Conservation (phyloP, 441 rosid species). For the Arabidopsis lyrata region DNA sequence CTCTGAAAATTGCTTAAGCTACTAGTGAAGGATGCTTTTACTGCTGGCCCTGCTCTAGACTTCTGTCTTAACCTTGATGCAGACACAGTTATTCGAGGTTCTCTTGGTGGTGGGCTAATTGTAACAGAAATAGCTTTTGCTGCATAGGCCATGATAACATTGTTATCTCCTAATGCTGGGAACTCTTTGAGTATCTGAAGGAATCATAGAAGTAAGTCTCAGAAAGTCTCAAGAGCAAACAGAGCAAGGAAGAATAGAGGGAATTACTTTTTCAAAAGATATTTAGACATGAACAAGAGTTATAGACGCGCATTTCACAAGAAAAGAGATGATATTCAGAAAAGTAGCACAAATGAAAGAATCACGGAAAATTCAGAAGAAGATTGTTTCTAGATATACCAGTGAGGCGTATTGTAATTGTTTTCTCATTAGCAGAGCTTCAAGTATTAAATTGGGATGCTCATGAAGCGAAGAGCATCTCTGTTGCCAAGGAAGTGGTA, state of each 20-base stretch:
- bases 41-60: constrained; percentile 60
- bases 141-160: constrained; percentile 79
- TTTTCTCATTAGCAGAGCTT: constrained; percentile 97
- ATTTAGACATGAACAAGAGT: constrained; percentile 8
- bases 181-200: constrained; percentile 93
- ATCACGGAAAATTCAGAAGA: constrained; percentile 18
- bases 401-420: constrained; percentile 89
- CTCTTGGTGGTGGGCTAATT: constrained; percentile 76
- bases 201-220: constrained; percentile 41
- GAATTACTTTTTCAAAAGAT: constrained; percentile 1
- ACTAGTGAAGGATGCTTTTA: constrained; percentile 76
- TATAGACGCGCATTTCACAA: constrained; percentile 7
- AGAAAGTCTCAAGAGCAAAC: constrained; percentile 36
- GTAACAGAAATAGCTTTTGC: constrained; percentile 87
- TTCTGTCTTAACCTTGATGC: constrained; percentile 79
- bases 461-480: constrained; percentile 97
- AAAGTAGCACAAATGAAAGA: constrained; percentile 37
- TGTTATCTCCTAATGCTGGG: constrained; percentile 83
- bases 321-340: constrained; percentile 21
- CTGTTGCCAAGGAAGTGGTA: constrained; percentile 99
- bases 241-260: constrained; percentile 8
- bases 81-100: constrained; percentile 81
- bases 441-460: constrained; percentile 92
- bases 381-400: constrained; percentile 55
- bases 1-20: constrained; percentile 94